Evolutionary conservation across 495 filamentous ascomycete genomes (phyloP).

Genomic region (Aspergillus diversus): DNA sequence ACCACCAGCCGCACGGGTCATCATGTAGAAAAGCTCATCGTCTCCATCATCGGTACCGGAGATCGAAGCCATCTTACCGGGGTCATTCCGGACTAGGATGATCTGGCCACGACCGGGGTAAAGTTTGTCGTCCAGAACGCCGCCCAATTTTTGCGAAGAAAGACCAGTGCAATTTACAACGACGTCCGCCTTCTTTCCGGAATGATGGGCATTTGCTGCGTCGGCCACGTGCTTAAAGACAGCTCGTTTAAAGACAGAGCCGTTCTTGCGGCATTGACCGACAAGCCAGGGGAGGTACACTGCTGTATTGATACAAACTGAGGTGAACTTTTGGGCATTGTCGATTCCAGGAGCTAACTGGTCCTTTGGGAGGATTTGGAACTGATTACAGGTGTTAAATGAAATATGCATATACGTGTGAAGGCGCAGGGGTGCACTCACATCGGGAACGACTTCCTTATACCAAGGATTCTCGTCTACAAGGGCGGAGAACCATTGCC

Average conservation of each 20-base stretch:
- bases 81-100: conserved; percentile 83
- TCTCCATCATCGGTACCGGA: conserved; percentile 81
- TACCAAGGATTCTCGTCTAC: conserved; percentile 80
- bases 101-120: conserved; percentile 84
- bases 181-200: conserved; percentile 64
- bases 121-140: conserved; percentile 76
- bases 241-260: conserved; percentile 64
- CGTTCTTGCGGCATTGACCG: conserved; percentile 71
- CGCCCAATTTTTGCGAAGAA: conserved; percentile 71
- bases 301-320: conserved; percentile 88
- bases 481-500: conserved; percentile 64
- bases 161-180: conserved; percentile 90
- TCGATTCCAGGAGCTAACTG: conserved; percentile 65
- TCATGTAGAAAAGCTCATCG: conserved; percentile 84
- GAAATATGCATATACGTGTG: not conserved
- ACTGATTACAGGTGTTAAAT: conserved; percentile 34
- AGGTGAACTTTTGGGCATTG: conserved; percentile 72
- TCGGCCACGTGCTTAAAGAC: conserved; percentile 73
- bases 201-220: conserved; percentile 66
- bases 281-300: conserved; percentile 86
- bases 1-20: conserved; percentile 82
- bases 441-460: conserved; percentile 72
- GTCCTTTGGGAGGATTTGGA: conserved; percentile 56
- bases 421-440: conserved; percentile 29
- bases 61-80: conserved; percentile 66